Conservation (phyloP, 2,329 filamentous ascomycete genomes). For the Aureobasidium sp. region DNA sequence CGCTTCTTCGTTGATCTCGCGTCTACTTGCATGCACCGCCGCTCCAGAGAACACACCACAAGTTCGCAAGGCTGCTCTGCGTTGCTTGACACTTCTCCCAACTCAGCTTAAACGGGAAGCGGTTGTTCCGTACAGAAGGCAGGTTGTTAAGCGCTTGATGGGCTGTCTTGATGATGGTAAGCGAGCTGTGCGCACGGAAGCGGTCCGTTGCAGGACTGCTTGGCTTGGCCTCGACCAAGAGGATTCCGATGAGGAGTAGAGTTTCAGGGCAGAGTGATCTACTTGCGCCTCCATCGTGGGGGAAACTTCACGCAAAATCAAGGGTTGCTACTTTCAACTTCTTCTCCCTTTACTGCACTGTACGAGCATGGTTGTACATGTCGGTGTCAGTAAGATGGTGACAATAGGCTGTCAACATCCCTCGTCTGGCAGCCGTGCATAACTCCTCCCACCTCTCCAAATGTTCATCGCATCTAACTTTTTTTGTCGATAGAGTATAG, state of each 20-base stretch:
- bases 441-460: neutral
- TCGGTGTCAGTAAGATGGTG: neutral
- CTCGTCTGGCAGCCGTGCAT: neutral
- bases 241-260: constrained; percentile 41
- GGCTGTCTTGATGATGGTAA: constrained; percentile 54
- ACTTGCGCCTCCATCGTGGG: neutral
- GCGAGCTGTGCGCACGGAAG: constrained; percentile 53
- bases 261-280: neutral
- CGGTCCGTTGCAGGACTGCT: constrained; percentile 51
- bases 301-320: neutral
- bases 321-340: neutral
- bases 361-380: no score
- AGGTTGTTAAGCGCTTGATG: constrained; percentile 49
- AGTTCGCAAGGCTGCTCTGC: constrained; percentile 40
- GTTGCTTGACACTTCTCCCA: constrained; percentile 41
- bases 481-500: neutral
- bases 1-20: constrained; percentile 46
- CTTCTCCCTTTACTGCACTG: no score
- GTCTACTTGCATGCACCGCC: constrained; percentile 35
- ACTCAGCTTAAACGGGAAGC: constrained; percentile 40
- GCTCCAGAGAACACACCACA: constrained; percentile 25
- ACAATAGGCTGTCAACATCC: neutral
- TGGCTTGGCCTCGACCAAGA: constrained; percentile 53
- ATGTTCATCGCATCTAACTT: neutral
- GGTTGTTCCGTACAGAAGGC: constrained; percentile 47